phyloP scores from a whole-genome alignment of 2,329 filamentous ascomycete genomes.

The Cordyceps militaris region DNA sequence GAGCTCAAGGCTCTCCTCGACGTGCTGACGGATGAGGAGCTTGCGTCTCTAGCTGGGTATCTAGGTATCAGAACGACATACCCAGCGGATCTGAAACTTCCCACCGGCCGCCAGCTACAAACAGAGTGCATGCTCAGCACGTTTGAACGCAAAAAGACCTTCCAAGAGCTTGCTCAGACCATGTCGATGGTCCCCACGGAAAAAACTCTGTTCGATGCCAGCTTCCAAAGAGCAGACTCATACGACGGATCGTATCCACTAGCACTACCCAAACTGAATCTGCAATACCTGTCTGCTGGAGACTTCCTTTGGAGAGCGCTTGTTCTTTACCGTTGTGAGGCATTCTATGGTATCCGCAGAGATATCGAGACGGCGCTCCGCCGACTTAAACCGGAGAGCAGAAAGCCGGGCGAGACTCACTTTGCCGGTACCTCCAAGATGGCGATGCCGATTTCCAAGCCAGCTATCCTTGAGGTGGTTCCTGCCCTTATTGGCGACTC shows the following conservation, averaged over 20 bases:
- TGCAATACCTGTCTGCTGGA: constrained; percentile 90
- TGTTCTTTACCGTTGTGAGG: constrained; percentile 78
- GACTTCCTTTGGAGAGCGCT: constrained; percentile 97
- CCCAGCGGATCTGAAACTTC: constrained; percentile 60
- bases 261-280: constrained; percentile 86
- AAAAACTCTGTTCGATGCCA: constrained; percentile 67
- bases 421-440: constrained; percentile 88
- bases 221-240: constrained; percentile 70
- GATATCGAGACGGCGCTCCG: constrained; percentile 80
- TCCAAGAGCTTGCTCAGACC: constrained; percentile 68
- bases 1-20: constrained; percentile 74
- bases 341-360: constrained; percentile 88
- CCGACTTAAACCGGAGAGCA: constrained; percentile 64
- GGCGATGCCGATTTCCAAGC: constrained; percentile 80
- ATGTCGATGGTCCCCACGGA: constrained; percentile 82
- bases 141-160: constrained; percentile 72
- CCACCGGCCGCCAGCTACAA: constrained; percentile 55
- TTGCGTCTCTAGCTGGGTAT: constrained; percentile 59
- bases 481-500: constrained; percentile 77
- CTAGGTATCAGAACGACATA: constrained; percentile 80
- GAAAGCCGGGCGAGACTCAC: constrained; percentile 55
- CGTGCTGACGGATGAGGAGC: constrained; percentile 65
- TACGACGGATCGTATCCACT: constrained; percentile 85
- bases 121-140: constrained; percentile 66
- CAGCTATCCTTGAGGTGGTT: constrained; percentile 78